A percentile compares a stretch with the other conserved stretches of the same genome.
Evolutionary conservation across 164 flowering plant species (phyloP).

Genomic region (Vitis riparia): DNA sequence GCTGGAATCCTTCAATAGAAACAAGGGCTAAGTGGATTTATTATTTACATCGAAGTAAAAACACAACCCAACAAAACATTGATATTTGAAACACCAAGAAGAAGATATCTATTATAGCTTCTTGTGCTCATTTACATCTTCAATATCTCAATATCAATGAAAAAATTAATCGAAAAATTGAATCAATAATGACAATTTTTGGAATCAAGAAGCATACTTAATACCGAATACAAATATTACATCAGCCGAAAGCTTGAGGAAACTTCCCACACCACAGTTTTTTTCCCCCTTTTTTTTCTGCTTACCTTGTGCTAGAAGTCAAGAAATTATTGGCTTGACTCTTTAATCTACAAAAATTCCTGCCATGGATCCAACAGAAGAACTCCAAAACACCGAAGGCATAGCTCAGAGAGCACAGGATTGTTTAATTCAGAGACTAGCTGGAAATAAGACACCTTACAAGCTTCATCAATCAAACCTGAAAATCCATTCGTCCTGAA

Average conservation of each 20-base stretch:
- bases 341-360: not conserved
- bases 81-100: not conserved
- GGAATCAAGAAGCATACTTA: not conserved
- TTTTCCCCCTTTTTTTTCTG: too few relatives aligned
- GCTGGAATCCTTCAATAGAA: not conserved
- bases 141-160: not conserved
- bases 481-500: not conserved
- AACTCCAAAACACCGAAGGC: not conserved
- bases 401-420: conserved; percentile 8
- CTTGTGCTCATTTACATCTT: not conserved
- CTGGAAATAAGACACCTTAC: not conserved
- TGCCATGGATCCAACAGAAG: not conserved
- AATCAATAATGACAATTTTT: not conserved
- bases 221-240: not conserved
- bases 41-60: not conserved
- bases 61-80: not conserved
- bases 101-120: not conserved
- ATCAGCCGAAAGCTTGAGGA: not conserved
- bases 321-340: not conserved
- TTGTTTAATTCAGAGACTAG: not conserved
- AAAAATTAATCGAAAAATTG: not conserved
- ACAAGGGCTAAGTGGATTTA: not conserved
- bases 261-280: not conserved
- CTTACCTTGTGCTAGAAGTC: not conserved
- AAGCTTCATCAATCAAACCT: not conserved